Percentiles rank a stretch among this genome's conserved stretches.
Evolutionary conservation across 169 alveolate species (phyloP).

Genomic region (Eimeria necatrix): DNA sequence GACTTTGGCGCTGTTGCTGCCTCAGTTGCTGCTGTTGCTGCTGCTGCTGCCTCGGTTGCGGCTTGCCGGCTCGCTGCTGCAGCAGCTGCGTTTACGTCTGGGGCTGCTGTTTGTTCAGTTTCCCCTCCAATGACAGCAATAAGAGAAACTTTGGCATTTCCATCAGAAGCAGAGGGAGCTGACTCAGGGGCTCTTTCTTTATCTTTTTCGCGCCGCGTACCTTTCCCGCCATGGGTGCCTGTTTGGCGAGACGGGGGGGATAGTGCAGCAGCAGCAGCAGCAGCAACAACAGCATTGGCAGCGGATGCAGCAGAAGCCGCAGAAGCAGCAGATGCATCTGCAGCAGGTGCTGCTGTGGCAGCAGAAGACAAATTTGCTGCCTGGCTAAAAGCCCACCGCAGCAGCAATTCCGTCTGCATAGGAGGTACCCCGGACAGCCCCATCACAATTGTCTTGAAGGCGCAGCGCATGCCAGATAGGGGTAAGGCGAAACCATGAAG

Average conservation of each 20-base stretch:
- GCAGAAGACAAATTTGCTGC: neutral
- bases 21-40: no score
- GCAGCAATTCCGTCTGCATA: neutral
- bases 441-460: neutral
- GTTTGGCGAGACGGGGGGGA: neutral
- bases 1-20: no score
- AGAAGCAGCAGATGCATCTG: no score
- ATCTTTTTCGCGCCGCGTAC: conserved; percentile 13
- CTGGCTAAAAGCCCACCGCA: neutral
- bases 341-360: neutral
- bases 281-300: neutral
- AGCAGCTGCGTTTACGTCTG: no score
- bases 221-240: conserved; percentile 52
- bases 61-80: no score
- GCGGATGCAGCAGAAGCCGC: neutral
- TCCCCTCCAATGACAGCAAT: conserved; percentile 76
- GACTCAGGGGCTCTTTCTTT: neutral
- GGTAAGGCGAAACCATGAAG: neutral
- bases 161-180: neutral
- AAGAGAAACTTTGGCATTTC: conserved; percentile 63
- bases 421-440: neutral
- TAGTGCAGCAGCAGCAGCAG: neutral
- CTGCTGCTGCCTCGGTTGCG: no score
- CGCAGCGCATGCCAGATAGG: neutral
- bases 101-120: neutral